These are phyloP conservation scores for Infundibulicybe gibba DNA, from an alignment of 768 basidiomycete species.

Conservation along the genomic window DNA sequence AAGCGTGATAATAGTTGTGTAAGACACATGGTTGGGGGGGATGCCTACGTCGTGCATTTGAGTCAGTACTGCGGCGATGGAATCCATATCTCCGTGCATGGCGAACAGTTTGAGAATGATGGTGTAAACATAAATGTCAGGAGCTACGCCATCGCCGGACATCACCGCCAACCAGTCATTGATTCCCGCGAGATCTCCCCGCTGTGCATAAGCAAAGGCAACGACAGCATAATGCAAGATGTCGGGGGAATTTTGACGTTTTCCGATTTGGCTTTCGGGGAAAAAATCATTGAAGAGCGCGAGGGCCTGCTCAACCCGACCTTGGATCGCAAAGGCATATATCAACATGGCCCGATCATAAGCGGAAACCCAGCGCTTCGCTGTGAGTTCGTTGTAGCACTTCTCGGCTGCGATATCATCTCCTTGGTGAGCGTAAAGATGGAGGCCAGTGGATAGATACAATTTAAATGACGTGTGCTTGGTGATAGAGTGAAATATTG, in stretches of 20 bases:
- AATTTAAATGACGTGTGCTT: constrained; percentile 10
- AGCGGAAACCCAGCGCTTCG: constrained; percentile 17
- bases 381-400: constrained; percentile 34
- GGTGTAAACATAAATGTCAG: constrained; percentile 56
- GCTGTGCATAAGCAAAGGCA: constrained; percentile 49
- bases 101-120: constrained; percentile 59
- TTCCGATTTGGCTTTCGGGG: constrained; percentile 27
- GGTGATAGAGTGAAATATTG: constrained; percentile 31
- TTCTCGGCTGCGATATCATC: constrained; percentile 38
- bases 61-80: constrained; percentile 45
- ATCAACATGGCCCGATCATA: constrained; percentile 44
- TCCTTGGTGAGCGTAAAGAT: constrained; percentile 51
- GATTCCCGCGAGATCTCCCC: constrained; percentile 44
- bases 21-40: constrained; percentile 46
- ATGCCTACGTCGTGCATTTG: constrained; percentile 57
- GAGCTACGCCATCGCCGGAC: constrained; percentile 41
- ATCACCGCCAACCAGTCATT: constrained; percentile 54
- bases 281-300: constrained; percentile 56
- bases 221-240: constrained; percentile 53
- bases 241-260: constrained; percentile 32
- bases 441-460: constrained; percentile 42
- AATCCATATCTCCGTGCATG: constrained; percentile 47
- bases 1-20: constrained; percentile 65
- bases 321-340: constrained; percentile 49
- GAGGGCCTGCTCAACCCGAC: constrained; percentile 34